Percentiles rank a stretch among this genome's conserved stretches.
Evolutionary conservation across 495 filamentous ascomycete genomes (phyloP).

Genomic region (Penicillium pulvis): DNA sequence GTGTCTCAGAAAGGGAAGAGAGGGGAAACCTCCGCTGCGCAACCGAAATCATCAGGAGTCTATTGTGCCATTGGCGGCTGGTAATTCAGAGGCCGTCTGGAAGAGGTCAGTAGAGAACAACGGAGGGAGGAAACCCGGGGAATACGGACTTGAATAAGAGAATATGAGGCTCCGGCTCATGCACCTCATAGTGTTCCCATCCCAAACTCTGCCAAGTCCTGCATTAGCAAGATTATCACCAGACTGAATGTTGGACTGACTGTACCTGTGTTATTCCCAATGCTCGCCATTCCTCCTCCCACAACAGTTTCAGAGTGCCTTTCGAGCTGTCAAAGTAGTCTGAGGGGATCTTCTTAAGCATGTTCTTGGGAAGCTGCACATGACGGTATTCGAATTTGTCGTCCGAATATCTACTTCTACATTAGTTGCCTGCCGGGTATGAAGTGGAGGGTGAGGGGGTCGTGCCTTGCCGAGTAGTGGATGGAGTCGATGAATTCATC

Average conservation of each 20-base stretch:
- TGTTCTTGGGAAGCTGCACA: slow-evolving; percentile 94
- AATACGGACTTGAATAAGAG: slow-evolving; percentile 90
- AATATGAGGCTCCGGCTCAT: slow-evolving; percentile 97
- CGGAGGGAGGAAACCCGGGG: background rate
- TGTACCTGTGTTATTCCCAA: slow-evolving; percentile 93
- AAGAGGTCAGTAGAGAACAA: slow-evolving; percentile 15
- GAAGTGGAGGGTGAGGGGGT: background rate
- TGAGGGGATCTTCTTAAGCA: slow-evolving; percentile 95
- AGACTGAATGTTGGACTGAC: background rate
- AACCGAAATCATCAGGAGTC: slow-evolving; percentile 10
- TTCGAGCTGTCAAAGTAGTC: slow-evolving; percentile 91
- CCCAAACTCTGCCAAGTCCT: slow-evolving; percentile 72
- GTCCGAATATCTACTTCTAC: slow-evolving; percentile 74
- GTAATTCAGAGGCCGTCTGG: slow-evolving; percentile 83
- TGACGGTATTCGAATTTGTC: slow-evolving; percentile 90
- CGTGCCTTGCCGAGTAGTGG: slow-evolving; percentile 91
- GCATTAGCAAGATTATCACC: background rate
- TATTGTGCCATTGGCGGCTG: slow-evolving; percentile 63
- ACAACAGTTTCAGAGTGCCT: slow-evolving; percentile 91
- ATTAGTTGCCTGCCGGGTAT: slow-evolving; percentile 6
- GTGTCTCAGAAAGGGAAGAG: slow-evolving; percentile 1
- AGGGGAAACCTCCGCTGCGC: slow-evolving; percentile 12
- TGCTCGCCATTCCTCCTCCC: slow-evolving; percentile 98
- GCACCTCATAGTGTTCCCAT: slow-evolving; percentile 99
- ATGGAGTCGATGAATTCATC: slow-evolving; percentile 92